Evolutionary conservation across 805 yeast species (phyloP), one percentile per base, ranked within the genome.

Genomic region (Aciculoconidium aculeatum): DNA sequence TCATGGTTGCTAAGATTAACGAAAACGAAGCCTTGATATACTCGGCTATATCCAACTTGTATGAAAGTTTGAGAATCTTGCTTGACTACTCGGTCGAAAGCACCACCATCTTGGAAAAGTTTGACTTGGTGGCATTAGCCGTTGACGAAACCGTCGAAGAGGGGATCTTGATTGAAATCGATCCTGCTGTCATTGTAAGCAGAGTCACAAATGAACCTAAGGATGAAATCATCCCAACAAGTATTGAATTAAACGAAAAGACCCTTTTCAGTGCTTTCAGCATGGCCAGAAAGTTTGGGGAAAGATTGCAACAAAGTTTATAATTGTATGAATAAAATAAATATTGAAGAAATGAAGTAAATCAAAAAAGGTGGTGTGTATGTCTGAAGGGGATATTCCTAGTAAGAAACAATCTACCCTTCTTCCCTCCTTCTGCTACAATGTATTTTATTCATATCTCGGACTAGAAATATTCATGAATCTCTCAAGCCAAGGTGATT

Each of bases 101-200:
- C 53, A 70, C 77, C 41, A 72, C 88, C 3, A 62, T 90, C 25
- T 72, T 78, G 45, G 95, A 84, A 41, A 75, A 80, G 52, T 92
- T 80, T 52, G 98, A 92, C 57, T 68, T 84, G 67, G 80, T 87
- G 21, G 67, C 85, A 24, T 70, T 92, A 53, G 84, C 94, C 4
- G 72, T 88, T 24, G 98, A 92, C 55, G 97, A 92, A 59, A 72
- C 94, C 7, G 67, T 92, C 28, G 98, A 92, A 52, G 94, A 88
- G 51, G 98, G 97, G 22, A 76, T 92, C 40, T 77, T 92, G 33
- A 69, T 92, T 43, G 96, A 92, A 55, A 80, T 87, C 15, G 96
- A 92, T 48, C 77, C 94, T 4, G 75, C 80, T 19, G 77, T 84
- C 23, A 83, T 92, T 44, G 88, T 90, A 2, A 75, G 94, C 10